Conservation (phyloP, 331 rosid species). For the Arachis monticola region DNA sequence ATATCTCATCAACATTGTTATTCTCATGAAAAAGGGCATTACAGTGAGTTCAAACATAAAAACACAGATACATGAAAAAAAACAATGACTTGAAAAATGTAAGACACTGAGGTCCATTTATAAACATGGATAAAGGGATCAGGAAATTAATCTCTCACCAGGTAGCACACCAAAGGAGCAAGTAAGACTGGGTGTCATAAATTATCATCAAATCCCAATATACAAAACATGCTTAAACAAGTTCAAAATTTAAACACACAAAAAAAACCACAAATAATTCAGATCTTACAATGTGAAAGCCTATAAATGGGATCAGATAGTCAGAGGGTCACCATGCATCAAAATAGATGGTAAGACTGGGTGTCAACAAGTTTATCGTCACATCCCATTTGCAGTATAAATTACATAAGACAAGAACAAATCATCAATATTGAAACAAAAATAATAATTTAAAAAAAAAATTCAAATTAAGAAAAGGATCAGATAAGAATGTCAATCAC, state of each 20-base stretch:
- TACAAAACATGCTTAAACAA: neutral
- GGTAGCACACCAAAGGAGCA: constrained; percentile 34
- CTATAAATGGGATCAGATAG: constrained; percentile 47
- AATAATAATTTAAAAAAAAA: fast-evolving
- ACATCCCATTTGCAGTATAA: constrained; percentile 22
- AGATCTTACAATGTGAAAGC: neutral
- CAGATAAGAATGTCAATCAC: constrained; percentile 83
- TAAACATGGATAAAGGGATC: constrained; percentile 34
- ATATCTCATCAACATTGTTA: constrained; percentile 40
- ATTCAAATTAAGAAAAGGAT: constrained; percentile 35
- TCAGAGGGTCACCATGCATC: constrained; percentile 50
- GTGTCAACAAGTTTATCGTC: constrained; percentile 48
- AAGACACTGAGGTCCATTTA: no score
- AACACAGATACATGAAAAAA: neutral
- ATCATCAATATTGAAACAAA: no score
- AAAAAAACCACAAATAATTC: neutral
- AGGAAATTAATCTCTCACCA: constrained; percentile 50
- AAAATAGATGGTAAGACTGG: constrained; percentile 50
- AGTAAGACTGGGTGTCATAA: constrained; percentile 49
- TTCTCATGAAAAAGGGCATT: constrained; percentile 13
- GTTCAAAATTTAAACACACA: neutral
- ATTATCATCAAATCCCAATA: constrained; percentile 33
- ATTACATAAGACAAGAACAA: neutral
- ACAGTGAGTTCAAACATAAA: neutral
- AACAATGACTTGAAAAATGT: no score